These are phyloP conservation scores for Starmerella tilneyi DNA, from an alignment of 805 yeast species.

Conservation along the genomic window DNA sequence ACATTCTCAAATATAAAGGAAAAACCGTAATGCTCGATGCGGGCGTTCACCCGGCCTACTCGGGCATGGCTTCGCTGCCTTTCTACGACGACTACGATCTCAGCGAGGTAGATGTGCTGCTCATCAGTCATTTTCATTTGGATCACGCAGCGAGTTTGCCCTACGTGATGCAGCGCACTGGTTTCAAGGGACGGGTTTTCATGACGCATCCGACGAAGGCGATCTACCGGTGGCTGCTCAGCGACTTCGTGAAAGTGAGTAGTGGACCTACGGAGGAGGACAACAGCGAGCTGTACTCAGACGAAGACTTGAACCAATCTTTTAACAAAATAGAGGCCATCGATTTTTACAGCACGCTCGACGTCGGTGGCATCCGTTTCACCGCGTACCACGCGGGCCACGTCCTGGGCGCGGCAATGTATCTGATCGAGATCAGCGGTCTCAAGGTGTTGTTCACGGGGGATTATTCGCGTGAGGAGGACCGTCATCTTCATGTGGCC, in stretches of 20 bases:
- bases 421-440: conserved; percentile 88
- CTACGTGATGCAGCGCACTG: conserved; percentile 94
- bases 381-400: conserved; percentile 99
- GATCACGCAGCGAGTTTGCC: conserved; percentile 98
- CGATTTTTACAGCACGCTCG: conserved; percentile 91
- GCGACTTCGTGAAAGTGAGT: conserved; percentile 90
- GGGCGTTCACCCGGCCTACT: conserved; percentile 92
- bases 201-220: conserved; percentile 99
- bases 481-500: conserved; percentile 88
- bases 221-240: conserved; percentile 85
- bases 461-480: conserved; percentile 91
- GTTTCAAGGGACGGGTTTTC: conserved; percentile 87
- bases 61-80: conserved; percentile 84
- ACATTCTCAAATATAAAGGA: conserved; percentile 81
- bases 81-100: conserved; percentile 92
- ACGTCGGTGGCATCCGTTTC: conserved; percentile 85
- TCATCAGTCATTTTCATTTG: conserved; percentile 90
- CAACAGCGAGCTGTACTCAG: conserved; percentile 54
- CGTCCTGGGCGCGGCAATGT: conserved; percentile 98
- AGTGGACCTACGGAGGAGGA: conserved; percentile 31
- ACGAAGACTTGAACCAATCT: conserved; percentile 78
- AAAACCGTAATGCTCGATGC: conserved; percentile 96
- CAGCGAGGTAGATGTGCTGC: conserved; percentile 69
- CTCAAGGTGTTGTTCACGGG: conserved; percentile 84
- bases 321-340: conserved; percentile 87